Conservation (phyloP, 768 basidiomycete genomes). For the Agrocybe pediades region DNA sequence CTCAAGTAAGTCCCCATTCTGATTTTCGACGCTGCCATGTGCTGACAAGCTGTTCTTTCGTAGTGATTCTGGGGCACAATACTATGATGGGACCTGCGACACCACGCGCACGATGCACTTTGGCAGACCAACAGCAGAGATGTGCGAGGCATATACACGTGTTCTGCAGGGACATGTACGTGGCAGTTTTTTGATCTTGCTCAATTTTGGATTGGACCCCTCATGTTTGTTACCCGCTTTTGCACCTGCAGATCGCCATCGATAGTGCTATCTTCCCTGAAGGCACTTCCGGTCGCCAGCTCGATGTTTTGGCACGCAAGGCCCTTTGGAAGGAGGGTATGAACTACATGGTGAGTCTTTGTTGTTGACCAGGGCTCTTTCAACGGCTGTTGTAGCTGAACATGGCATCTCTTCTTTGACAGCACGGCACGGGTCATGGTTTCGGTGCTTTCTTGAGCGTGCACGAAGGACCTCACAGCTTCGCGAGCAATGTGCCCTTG, state of each 20-base stretch:
- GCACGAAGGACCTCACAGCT: constrained; percentile 83
- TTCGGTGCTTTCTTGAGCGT: constrained; percentile 86
- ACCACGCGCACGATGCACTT: constrained; percentile 85
- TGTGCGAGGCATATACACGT: constrained; percentile 89
- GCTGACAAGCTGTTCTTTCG: constrained; percentile 1
- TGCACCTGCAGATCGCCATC: constrained; percentile 81
- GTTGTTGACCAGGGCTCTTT: constrained; percentile 1
- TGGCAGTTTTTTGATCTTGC: constrained; percentile 24
- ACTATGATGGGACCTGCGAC: constrained; percentile 87
- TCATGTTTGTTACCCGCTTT: constrained; percentile 21
- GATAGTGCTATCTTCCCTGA: constrained; percentile 89
- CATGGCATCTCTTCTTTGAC: constrained; percentile 11
- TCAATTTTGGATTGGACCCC: constrained; percentile 9
- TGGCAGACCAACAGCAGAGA: constrained; percentile 82
- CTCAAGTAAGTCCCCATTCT: constrained; percentile 64
- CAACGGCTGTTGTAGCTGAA: neutral
- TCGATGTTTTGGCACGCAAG: constrained; percentile 89
- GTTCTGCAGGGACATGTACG: constrained; percentile 96
- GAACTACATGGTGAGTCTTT: constrained; percentile 68
- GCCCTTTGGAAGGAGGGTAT: constrained; percentile 86
- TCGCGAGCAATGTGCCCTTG: constrained; percentile 69
- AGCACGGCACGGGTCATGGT: constrained; percentile 94
- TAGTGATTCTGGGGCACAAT: constrained; percentile 93
- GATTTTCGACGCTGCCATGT: constrained; percentile 12
- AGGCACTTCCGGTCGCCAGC: constrained; percentile 79